These are phyloP conservation scores for Apiosordaria backusii DNA, from an alignment of 495 filamentous ascomycete species.

Conservation along the genomic window DNA sequence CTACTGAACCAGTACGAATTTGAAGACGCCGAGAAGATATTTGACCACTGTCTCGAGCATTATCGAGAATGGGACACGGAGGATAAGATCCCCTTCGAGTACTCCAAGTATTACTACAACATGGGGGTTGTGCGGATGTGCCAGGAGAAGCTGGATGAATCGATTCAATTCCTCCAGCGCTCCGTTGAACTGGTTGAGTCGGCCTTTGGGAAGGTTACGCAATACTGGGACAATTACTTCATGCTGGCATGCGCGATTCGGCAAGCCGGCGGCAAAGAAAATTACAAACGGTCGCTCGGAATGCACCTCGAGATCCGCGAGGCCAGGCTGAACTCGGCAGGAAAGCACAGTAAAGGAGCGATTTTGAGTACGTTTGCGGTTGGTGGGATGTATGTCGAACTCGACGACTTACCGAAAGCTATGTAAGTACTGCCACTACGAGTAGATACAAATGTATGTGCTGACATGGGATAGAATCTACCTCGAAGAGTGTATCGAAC, in stretches of 20 bases:
- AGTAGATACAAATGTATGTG: background rate
- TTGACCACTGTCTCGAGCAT: constrained; percentile 16
- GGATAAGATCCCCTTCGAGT: constrained; percentile 26
- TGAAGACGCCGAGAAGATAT: constrained; percentile 20
- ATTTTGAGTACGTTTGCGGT: constrained; percentile 29
- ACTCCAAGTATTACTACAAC: constrained; percentile 28
- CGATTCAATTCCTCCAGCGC: constrained; percentile 18
- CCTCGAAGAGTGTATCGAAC: constrained; percentile 9
- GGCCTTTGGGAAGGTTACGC: constrained; percentile 10
- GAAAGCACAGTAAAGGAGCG: constrained; percentile 19
- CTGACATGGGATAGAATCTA: background rate
- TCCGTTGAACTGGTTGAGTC: constrained; percentile 10
- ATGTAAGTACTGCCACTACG: constrained; percentile 16
- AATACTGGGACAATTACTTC: constrained; percentile 21
- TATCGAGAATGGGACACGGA: constrained; percentile 21
- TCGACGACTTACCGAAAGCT: constrained; percentile 1
- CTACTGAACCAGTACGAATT: constrained; percentile 24
- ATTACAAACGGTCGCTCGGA: constrained; percentile 15
- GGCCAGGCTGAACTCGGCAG: constrained; percentile 10
- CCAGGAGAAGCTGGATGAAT: constrained; percentile 14
- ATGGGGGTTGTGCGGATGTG: constrained; percentile 24
- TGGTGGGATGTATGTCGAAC: constrained; percentile 15
- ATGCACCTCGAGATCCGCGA: constrained; percentile 20
- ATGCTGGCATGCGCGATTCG: constrained; percentile 23
- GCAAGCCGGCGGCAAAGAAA: constrained; percentile 7